Conservation (phyloP, 805 yeast genomes). For the Dipodascopsis tothii region DNA sequence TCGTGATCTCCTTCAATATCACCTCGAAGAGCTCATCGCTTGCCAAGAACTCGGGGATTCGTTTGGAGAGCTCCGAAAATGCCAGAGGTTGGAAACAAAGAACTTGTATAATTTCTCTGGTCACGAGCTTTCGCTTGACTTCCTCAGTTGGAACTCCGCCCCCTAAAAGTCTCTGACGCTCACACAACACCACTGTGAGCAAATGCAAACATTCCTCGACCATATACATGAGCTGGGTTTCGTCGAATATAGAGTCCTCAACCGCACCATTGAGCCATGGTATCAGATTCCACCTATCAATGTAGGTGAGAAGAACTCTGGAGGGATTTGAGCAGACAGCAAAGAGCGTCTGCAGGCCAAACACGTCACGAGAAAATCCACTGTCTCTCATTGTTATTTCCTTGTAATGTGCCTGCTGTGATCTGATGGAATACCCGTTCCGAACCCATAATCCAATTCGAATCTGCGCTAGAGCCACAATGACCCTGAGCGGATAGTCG, state of each 20-base stretch:
- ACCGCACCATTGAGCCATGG: conserved; percentile 47
- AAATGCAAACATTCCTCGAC: conserved; percentile 72
- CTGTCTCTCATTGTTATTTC: conserved; percentile 72
- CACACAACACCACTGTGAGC: conserved; percentile 60
- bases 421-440: conserved; percentile 74
- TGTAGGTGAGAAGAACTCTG: conserved; percentile 47
- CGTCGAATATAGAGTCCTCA: conserved; percentile 35
- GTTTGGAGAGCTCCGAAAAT: conserved; percentile 60
- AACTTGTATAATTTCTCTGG: conserved; percentile 70
- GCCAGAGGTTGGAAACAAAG: conserved; percentile 68
- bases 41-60: conserved; percentile 68
- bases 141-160: conserved; percentile 37
- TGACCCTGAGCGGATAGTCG: conserved; percentile 69
- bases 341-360: conserved; percentile 55
- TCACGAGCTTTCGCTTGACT: conserved; percentile 39
- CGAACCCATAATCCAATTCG: conserved; percentile 90
- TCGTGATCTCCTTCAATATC: conserved; percentile 50
- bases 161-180: conserved; percentile 52
- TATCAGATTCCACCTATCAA: conserved; percentile 62
- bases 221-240: conserved; percentile 46
- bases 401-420: conserved; percentile 72
- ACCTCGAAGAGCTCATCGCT: conserved; percentile 68
- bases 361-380: conserved; percentile 74
- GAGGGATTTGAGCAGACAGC: conserved; percentile 48
- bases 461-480: conserved; percentile 75